Evolutionary conservation across 2,329 filamentous ascomycete genomes (phyloP), one percentile per base, ranked within the genome.

Genomic region (Thielaviopsis euricoi): DNA sequence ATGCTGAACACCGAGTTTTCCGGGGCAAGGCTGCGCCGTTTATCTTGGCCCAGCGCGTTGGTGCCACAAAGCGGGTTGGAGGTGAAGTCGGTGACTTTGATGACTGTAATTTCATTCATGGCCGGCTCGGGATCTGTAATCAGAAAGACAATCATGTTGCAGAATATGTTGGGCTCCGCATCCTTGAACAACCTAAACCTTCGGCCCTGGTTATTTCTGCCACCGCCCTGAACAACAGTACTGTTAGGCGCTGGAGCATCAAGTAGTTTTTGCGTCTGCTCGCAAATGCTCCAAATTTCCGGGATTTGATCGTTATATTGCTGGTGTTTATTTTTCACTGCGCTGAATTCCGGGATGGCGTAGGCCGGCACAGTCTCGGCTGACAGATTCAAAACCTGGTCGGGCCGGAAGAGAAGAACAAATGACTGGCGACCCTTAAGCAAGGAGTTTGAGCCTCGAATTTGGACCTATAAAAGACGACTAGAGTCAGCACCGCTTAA

Each of bases 21-120:
- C 37, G 37, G 37, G 37, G 37, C 37, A 43, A 43, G 6, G 17
- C 15, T n/a, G 37, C n/a, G 3, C 17, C 17, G 7, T 7, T 43
- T 15, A 4, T 43, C 15, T 4, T 12, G 1, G 37, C 10, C 37
- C 6, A 17, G 7, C 13, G n/a, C 17, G 37, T 66, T 15, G 50
- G 22, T 37, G 13, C 50, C 10, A 56, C 37, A 7, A 6, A 17
- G 23, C 0, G 73, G 65, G 64, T 96, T 88, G 55, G 79, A 71
- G 0, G 89, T 94, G 67, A 90, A 95, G 68, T 96, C 90, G 0
- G 87, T 86, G 19, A 95, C 72, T 73, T 89, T 89, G 0, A 95
- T 62, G 5, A 81, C 79, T 13, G 79, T 69, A 10, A 6, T 33
- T 58, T 70, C 77, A 25, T 77, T 74, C 22, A 66, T 65, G 6